Conservation (phyloP, 495 filamentous ascomycete species). For the Annulohypoxylon bovei region DNA sequence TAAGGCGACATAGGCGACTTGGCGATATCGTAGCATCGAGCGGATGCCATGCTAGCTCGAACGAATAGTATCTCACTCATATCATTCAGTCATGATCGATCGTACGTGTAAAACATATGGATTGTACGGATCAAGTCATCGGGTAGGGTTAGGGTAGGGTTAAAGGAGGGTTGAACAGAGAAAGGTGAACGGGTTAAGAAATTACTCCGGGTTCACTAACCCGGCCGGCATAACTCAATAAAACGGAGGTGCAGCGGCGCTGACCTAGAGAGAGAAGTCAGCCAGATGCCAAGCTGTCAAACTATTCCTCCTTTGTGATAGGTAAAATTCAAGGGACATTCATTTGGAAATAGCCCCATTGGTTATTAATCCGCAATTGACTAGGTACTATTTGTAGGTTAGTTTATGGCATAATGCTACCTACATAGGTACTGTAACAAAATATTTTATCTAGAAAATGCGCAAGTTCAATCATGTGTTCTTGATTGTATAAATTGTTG, state of each 20-base stretch:
- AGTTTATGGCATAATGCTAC: neutral
- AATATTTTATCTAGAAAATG: neutral
- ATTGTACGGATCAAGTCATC: neutral
- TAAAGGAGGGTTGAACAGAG: too few relatives aligned
- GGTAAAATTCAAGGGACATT: neutral
- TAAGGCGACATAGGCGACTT: neutral
- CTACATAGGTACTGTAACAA: neutral
- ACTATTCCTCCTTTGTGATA: neutral
- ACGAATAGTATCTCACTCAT: neutral
- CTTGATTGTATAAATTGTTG: neutral
- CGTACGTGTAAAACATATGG: neutral
- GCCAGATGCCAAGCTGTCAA: neutral
- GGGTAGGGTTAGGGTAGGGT: neutral
- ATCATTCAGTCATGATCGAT: neutral
- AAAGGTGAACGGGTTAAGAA: conserved; percentile 19
- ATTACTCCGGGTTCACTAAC: conserved; percentile 28
- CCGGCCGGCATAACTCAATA: conserved; percentile 20
- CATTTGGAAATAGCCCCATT: neutral
- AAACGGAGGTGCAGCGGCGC: conserved; percentile 12
- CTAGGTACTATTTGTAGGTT: neutral
- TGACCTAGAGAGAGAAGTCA: neutral
- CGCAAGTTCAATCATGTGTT: neutral
- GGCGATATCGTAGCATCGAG: neutral
- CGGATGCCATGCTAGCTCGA: neutral
- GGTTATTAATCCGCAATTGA: neutral